Evolutionary conservation across 2,329 filamentous ascomycete species (phyloP), one percentile per base, ranked within the genome.

Genomic region (Fusarium nygamai): DNA sequence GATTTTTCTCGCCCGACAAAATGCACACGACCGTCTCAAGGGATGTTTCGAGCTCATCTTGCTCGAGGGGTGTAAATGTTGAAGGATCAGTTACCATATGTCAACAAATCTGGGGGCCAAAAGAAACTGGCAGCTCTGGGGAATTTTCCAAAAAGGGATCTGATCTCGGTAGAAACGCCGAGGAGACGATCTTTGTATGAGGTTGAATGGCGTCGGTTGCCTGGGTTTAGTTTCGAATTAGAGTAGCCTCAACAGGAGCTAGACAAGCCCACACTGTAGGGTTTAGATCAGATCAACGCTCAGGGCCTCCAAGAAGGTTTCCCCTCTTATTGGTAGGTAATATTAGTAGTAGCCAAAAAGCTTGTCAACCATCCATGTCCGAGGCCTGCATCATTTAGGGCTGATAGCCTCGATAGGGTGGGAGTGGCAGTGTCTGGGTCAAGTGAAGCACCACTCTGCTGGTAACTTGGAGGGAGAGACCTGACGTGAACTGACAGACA

Each of bases 1-100:
- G 75, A 83, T 83, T 74, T 83, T 83, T 22, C 81, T 77, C 33
- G 81, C 81, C n/a, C 81, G 79, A 71, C 81, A 83, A 60, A 83
- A 83, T 61, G 80, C 78, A 71, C 81, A 83, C 3, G 81, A 83
- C 33, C 80, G 77, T 54, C 81, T 79, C 27, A 82, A 64, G 4
- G 81, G 80, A 43, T 82, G 80, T 62, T 81, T 81, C 20, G 79
- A 75, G 39, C 76, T 64, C 80, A 81, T 81, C 47, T 56, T 76
- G 64, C 64, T 65, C 44, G 48, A 47, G 31, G 31, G 46, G 61
- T 56, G 34, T 47, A 38, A 57, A 33, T 51, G 41, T 38, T 43
- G 43, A 34, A 59, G 39, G 36, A 48, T 46, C 59, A 39, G 44
- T 58, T 41, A 64, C 48, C 68, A 74, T 74, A 34, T 48, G 57